Evolutionary conservation across 1,284 basidiomycete species (phyloP), one percentile per base, ranked within the genome.

Genomic region (Pseudozyma pruni): DNA sequence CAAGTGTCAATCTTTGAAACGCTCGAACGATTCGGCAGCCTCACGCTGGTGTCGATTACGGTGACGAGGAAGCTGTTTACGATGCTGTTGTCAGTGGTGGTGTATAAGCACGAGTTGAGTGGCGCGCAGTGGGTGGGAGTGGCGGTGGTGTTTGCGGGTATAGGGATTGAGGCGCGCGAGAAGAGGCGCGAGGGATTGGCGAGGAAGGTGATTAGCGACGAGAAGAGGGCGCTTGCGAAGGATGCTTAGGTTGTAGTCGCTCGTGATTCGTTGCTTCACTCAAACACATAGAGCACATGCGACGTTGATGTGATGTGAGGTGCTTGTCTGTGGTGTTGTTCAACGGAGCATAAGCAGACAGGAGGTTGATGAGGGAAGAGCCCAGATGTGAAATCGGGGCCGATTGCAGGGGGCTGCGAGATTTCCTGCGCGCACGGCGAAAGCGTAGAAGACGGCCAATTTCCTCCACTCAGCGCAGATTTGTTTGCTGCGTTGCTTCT

Each of bases 1-100:
- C 95, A 98, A 83, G 85, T 98, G 11, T 98, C 98, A 85, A 98
- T 99, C 74, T 99, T 98, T 73, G 95, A 97, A 85, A 98, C 96
- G 0, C 86, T 99, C 59, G 90, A 94, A 74, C 90, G 94, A 76
- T 99, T 98, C 81, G 96, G 96, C 17, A 93, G 91, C 9, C 85
- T 98, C 60, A 98, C 95, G 1, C 66, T 82, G n/a, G 81, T 82
- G 8, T 75, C 74, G 22, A 80, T 82, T 25, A 82, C 81, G 11
- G 78, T 80, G 53, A 98, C 95, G n/a, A 87, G 96, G 56, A 98
- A 98, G 84, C 86, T 99, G 80, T 96, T 97, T 83, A 98, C 95
- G 5, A 98, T 99, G 95, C 86, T 99, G 13, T 86, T 99, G 33
- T 94, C 92, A 8, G 94, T 99, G 5, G 83, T 95, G 23, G 88